phyloP scores from a whole-genome alignment of 2,329 filamentous ascomycete species.

The Trichophyton mentagrophytes region DNA sequence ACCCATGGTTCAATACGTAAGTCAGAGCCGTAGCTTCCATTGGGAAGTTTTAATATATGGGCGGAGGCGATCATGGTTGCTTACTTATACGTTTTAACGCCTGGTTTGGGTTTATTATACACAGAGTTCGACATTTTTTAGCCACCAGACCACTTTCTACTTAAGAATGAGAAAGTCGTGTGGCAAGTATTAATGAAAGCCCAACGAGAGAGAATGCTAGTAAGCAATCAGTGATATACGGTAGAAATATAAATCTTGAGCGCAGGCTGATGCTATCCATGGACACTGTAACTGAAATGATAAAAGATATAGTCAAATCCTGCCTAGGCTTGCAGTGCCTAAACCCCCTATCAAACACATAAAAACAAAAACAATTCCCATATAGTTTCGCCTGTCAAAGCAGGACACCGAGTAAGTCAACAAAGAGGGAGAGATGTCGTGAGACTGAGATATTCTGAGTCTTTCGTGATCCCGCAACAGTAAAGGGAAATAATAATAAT shows the following conservation, averaged over 20 bases:
- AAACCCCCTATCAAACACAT: not conserved
- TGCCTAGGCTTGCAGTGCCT: not conserved
- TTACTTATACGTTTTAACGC: not conserved
- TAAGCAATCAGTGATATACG: not conserved
- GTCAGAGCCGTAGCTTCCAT: not conserved
- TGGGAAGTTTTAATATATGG: not conserved
- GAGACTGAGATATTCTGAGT: not conserved
- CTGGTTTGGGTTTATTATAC: no score
- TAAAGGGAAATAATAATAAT: not conserved
- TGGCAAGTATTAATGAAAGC: no score
- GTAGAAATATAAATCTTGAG: not conserved
- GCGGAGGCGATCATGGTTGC: not conserved
- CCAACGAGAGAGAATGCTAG: no score
- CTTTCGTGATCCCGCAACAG: not conserved
- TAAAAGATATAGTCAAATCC: not conserved
- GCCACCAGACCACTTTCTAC: no score
- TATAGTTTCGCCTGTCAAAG: not conserved
- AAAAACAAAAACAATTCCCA: not conserved
- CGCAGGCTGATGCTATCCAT: not conserved
- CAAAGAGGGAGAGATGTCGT: not conserved
- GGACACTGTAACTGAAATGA: not conserved
- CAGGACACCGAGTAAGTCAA: not conserved
- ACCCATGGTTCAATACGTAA: not conserved
- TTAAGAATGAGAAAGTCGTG: no score
- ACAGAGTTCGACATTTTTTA: no score